phyloP scores from a whole-genome alignment of 164 flowering plant genomes.

The Umbellularia californica region DNA sequence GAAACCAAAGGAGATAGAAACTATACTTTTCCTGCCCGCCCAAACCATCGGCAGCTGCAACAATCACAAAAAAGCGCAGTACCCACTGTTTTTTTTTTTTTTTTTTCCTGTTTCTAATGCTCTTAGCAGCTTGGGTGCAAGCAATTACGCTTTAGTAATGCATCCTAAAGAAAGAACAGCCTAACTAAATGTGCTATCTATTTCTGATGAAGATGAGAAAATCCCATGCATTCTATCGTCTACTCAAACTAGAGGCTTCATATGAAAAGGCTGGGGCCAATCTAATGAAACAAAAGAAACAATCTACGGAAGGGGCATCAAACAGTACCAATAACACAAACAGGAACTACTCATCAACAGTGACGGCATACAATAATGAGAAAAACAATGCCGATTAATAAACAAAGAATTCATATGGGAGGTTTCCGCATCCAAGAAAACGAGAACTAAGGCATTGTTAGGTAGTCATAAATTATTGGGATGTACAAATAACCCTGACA shows the following conservation, averaged over 20 bases:
- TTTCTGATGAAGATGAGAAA: background rate
- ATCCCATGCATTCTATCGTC: background rate
- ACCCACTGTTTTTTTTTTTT: background rate
- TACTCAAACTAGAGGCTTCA: background rate
- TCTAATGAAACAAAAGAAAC: background rate
- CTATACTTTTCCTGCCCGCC: background rate
- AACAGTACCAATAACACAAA: background rate
- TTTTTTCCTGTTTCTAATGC: background rate
- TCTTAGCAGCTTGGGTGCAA: background rate
- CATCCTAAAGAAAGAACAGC: background rate
- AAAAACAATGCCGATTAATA: slow-evolving; percentile 1
- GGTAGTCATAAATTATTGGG: background rate
- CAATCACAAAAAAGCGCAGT: background rate
- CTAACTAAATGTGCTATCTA: background rate
- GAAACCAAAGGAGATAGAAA: background rate
- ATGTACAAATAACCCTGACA: background rate
- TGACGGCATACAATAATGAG: background rate
- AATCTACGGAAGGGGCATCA: background rate
- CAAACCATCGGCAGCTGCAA: background rate
- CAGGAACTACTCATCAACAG: background rate
- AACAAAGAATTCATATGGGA: background rate
- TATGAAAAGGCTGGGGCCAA: background rate
- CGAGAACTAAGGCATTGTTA: background rate
- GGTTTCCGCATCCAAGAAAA: background rate
- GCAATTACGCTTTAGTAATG: background rate